A percentile compares a stretch with the other conserved stretches of the same genome.
Conservation (phyloP, 495 filamentous ascomycete species). For the Alectoria sarmentosa region DNA sequence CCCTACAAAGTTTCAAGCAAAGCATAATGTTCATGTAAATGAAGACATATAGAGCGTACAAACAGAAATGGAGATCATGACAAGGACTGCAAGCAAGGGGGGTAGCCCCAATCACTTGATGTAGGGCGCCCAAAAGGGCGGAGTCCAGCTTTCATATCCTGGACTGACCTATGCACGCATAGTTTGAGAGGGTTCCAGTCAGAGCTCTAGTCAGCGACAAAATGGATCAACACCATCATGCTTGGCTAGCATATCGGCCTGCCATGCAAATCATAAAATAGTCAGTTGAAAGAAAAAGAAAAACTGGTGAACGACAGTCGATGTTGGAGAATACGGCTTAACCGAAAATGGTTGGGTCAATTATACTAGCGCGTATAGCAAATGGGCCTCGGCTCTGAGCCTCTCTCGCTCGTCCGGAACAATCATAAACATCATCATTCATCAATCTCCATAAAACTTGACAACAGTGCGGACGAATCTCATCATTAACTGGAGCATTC, state of each 20-base stretch:
- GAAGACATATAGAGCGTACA: background rate
- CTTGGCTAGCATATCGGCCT: too few species aligned
- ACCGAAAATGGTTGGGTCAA: background rate
- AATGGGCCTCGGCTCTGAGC: slow-evolving; percentile 3
- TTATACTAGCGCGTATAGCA: background rate
- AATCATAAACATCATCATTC: background rate
- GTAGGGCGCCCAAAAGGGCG: background rate
- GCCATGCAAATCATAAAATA: too few species aligned
- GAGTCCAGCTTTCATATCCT: background rate
- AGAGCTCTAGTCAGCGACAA: background rate
- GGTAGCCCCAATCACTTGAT: background rate
- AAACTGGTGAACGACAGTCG: background rate
- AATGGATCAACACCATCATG: background rate
- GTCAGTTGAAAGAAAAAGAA: too few species aligned
- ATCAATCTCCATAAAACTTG: background rate
- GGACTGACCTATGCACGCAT: background rate
- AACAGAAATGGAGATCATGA: background rate
- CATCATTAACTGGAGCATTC: background rate
- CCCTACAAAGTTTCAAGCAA: background rate
- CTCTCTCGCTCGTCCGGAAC: background rate
- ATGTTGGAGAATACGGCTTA: too few species aligned
- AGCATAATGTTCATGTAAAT: background rate
- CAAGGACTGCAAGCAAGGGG: background rate
- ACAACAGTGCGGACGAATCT: background rate
- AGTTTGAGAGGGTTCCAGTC: background rate